Evolutionary conservation across 1,284 basidiomycete genomes (phyloP).

Genomic region (Somion occarium): DNA sequence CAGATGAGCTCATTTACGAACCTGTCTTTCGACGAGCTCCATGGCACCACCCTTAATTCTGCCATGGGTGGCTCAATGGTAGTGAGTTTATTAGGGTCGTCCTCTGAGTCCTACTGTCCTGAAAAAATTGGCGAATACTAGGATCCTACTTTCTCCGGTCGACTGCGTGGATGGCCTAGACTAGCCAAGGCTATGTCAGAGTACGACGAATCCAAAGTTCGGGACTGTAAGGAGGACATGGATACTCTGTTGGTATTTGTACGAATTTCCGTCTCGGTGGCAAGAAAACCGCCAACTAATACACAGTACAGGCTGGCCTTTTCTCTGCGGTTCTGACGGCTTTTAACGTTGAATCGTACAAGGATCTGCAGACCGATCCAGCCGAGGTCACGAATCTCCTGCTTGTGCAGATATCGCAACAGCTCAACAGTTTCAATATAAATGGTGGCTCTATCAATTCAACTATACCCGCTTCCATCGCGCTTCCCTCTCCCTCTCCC

Average conservation of each 20-base stretch:
- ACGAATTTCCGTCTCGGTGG: neutral
- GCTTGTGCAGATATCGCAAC: conserved; percentile 14
- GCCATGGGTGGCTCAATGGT: neutral
- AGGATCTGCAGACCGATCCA: conserved; percentile 5
- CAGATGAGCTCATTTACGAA: neutral
- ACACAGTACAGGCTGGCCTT: conserved; percentile 7
- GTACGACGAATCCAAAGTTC: conserved; percentile 8
- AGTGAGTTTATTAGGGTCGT: neutral
- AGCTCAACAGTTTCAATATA: conserved; percentile 12
- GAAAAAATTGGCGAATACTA: neutral
- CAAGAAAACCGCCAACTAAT: neutral
- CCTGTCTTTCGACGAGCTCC: neutral
- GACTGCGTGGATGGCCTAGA: conserved; percentile 1
- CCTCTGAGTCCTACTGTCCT: neutral
- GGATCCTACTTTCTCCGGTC: neutral
- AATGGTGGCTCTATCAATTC: conserved; percentile 10
- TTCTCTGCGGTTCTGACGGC: conserved; percentile 11
- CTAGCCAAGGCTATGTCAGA: conserved; percentile 2
- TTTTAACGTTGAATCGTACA: conserved; percentile 8
- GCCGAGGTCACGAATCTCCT: neutral
- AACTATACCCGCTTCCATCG: neutral
- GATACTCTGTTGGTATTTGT: conserved; percentile 10
- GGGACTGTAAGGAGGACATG: conserved; percentile 11
- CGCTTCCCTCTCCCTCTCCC: neutral
- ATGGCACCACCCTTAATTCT: neutral